Evolutionary conservation across 1,284 basidiomycete species (phyloP), one percentile per base, ranked within the genome.

Genomic region (Anthracocystis setariae): DNA sequence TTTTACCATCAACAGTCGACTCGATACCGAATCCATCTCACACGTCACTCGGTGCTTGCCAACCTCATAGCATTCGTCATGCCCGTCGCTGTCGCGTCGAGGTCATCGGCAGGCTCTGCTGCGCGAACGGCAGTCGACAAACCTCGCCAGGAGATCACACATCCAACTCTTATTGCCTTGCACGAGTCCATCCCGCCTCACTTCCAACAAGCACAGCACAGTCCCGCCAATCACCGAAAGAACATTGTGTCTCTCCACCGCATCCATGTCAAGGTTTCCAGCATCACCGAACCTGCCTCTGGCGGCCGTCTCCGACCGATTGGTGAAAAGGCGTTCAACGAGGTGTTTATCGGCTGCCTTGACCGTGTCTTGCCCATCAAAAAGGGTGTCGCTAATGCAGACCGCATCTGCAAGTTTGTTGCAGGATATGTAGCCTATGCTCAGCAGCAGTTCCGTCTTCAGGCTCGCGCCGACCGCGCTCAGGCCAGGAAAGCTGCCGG

Each of bases 161-260:
- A 63, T 39, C 60, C 64, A 13, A 18, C 53, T 3, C 59, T 68
- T 7, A 23, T 62, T 8, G 53, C 59, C 9, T 39, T 73, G 32
- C 64, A 69, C 21, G 66, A 53, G 2, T 59, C 61, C 32, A 65
- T 73, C 20, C 71, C 71, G 17, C 66, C 71, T 40, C 63, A 80
- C 47, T 92, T 92, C 62, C 90, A 92, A 56, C 92, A 97, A 83
- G 90, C 89, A 0, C 95, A 98, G 82, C 84, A 85, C 39, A 90
- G 92, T 0, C 83, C 90, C 10, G 92, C 94, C 8, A 94, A 92
- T 82, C 94, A 92, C 83, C 88, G 91, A 67, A 98, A 98, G 87
- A 96, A 97, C 84, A 88, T 90, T 61, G 91, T 94, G 48, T 89
- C 90, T 0, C 87, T 98, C 2, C 88, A 91, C 85, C 93, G 94